phyloP scores from a whole-genome alignment of 2,329 filamentous ascomycete species.

The Sclerotiophoma versabilis region DNA sequence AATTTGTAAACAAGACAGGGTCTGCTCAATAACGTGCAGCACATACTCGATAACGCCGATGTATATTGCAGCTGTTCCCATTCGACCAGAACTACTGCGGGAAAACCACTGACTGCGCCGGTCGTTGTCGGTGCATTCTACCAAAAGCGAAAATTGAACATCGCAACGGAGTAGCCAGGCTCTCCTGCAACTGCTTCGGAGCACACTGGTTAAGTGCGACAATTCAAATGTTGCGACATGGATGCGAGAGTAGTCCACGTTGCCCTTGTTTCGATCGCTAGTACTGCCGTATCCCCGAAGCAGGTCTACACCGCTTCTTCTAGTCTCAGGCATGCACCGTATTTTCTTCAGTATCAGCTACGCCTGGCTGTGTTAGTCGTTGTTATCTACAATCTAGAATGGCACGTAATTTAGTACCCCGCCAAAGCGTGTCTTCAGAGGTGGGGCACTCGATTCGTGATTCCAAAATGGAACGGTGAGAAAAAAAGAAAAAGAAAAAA shows the following conservation, averaged over 20 bases:
- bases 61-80: too few relatives aligned
- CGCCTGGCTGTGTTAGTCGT: background rate
- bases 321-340: background rate
- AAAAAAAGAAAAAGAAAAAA: background rate
- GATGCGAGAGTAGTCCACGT: slow-evolving; percentile 1
- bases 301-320: slow-evolving; percentile 33
- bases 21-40: too few relatives aligned
- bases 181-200: background rate
- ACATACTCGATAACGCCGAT: too few relatives aligned
- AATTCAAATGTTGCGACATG: background rate
- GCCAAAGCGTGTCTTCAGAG: too few relatives aligned
- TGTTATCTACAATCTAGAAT: background rate
- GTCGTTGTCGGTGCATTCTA: too few relatives aligned
- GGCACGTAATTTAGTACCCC: background rate
- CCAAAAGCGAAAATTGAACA: too few relatives aligned
- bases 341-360: background rate
- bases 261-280: slow-evolving; percentile 7
- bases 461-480: background rate
- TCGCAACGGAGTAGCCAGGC: background rate
- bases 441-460: too few relatives aligned
- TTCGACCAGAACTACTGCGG: too few relatives aligned
- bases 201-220: background rate
- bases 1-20: too few relatives aligned
- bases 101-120: too few relatives aligned
- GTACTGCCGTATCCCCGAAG: slow-evolving; percentile 29